phyloP scores from a whole-genome alignment of 2,329 filamentous ascomycete species.

The Teratosphaeria nubilosa region DNA sequence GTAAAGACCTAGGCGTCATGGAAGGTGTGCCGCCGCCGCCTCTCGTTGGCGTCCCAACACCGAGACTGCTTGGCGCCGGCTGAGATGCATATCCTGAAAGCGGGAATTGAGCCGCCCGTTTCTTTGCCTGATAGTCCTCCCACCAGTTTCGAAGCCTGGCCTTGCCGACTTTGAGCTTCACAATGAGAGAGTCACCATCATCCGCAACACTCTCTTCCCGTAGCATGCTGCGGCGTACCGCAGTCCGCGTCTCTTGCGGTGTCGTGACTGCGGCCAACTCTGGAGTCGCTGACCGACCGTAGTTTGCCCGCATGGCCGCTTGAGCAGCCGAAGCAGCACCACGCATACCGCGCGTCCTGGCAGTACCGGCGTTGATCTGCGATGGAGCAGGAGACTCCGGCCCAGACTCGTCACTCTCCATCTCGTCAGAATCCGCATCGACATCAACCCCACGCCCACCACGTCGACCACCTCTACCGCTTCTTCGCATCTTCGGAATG shows the following conservation, averaged over 20 bases:
- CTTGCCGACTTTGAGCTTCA: conserved; percentile 64
- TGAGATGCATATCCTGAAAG: conserved; percentile 25
- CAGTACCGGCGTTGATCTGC: conserved; percentile 53
- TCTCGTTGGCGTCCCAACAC: conserved; percentile 12
- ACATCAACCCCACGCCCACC: conserved; percentile 49
- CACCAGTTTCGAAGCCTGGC: conserved; percentile 61
- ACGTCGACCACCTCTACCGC: conserved; percentile 37
- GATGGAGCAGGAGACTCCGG: conserved; percentile 57
- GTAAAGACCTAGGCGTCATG: conserved; percentile 16
- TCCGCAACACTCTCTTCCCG: conserved; percentile 73
- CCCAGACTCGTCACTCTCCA: conserved; percentile 80
- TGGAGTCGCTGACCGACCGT: conserved; percentile 70
- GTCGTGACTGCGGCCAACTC: conserved; percentile 69
- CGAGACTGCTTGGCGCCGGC: conserved; percentile 10
- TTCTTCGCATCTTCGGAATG: conserved; percentile 58
- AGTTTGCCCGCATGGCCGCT: conserved; percentile 63
- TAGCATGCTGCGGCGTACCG: conserved; percentile 48
- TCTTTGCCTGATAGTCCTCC: conserved; percentile 27
- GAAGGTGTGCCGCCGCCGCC: conserved; percentile 15
- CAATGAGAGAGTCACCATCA: conserved; percentile 53
- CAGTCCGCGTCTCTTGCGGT: conserved; percentile 63
- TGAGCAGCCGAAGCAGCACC: conserved; percentile 80
- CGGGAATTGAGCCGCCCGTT: conserved; percentile 22
- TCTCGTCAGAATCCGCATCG: conserved; percentile 73
- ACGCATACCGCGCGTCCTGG: conserved; percentile 77